Conservation (phyloP, 768 basidiomycete genomes). For the Jaapia argillacea region DNA sequence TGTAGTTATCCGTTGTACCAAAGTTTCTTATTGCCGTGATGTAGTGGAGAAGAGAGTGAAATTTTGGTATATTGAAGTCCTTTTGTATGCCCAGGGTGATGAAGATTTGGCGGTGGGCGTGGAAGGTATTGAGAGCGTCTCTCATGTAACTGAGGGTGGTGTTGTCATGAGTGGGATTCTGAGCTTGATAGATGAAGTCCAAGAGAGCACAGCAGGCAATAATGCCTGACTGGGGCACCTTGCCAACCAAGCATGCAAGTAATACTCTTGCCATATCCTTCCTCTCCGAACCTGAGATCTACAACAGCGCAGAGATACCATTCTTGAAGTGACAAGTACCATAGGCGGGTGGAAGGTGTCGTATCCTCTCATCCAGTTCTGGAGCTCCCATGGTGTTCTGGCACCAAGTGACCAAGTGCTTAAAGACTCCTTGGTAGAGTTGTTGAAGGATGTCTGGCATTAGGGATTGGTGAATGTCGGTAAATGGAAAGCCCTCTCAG, state of each 20-base stretch:
- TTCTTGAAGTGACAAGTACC: constrained; percentile 9
- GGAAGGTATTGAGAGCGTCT: constrained; percentile 7
- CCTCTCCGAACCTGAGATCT: constrained; percentile 7
- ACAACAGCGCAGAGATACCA: constrained; percentile 5
- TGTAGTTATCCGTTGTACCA: constrained; percentile 29
- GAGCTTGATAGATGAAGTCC: constrained; percentile 12
- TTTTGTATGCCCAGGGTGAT: constrained; percentile 20
- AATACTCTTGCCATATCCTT: constrained; percentile 5
- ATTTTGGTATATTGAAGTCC: constrained; percentile 31
- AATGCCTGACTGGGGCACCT: not conserved
- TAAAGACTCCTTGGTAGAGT: too few relatives aligned
- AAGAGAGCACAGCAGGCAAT: constrained; percentile 6
- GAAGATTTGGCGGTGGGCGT: constrained; percentile 21
- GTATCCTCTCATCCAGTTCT: too few relatives aligned
- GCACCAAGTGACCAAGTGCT: too few relatives aligned
- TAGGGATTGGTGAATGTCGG: constrained; percentile 10
- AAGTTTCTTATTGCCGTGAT: constrained; percentile 15
- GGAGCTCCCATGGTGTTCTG: too few relatives aligned
- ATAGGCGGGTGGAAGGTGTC: constrained; percentile 5
- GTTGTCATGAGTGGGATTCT: constrained; percentile 12
- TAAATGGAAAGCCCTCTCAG: constrained; percentile 7
- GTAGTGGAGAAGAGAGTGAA: constrained; percentile 29
- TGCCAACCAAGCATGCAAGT: constrained; percentile 1
- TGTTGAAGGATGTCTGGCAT: too few relatives aligned
- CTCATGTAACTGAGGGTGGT: constrained; percentile 8